Evolutionary conservation across 2,329 filamentous ascomycete species (phyloP).

Genomic region (Neurospora sp.): DNA sequence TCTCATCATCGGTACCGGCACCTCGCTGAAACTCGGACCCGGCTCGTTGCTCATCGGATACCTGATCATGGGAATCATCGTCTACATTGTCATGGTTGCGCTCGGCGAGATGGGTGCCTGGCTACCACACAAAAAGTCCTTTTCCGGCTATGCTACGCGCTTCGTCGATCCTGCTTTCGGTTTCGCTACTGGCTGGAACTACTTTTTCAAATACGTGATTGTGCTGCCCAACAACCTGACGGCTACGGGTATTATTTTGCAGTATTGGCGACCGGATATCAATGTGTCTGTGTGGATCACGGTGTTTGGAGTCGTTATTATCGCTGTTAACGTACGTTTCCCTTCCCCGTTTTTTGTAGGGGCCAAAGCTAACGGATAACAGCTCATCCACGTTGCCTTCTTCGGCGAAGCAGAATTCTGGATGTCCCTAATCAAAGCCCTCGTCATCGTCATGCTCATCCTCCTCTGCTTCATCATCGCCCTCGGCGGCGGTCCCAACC

Average conservation of each 20-base stretch:
- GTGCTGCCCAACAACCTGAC: conserved; percentile 29
- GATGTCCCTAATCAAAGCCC: conserved; percentile 34
- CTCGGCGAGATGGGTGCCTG: conserved; percentile 62
- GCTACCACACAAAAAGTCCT: conserved; percentile 52
- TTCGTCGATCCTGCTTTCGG: conserved; percentile 43
- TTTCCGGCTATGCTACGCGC: conserved; percentile 53
- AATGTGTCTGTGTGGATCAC: conserved; percentile 30
- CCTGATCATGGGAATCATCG: conserved; percentile 33
- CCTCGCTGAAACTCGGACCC: conserved; percentile 37
- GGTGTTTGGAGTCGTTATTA: conserved; percentile 24
- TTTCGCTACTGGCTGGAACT: conserved; percentile 36
- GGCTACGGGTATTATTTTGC: conserved; percentile 27
- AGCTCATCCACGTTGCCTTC: conserved; percentile 28
- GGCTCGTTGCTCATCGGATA: conserved; percentile 30
- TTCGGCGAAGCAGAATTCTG: conserved; percentile 40
- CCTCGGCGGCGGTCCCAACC: conserved; percentile 28
- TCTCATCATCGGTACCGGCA: conserved; percentile 42
- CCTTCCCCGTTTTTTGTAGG: not conserved
- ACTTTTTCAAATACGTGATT: conserved; percentile 35
- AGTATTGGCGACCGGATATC: conserved; percentile 28
- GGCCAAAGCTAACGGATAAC: not conserved
- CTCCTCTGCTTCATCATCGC: conserved; percentile 28
- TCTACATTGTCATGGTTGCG: conserved; percentile 54
- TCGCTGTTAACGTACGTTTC: conserved; percentile 24
- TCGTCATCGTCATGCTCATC: conserved; percentile 32